phyloP scores from a whole-genome alignment of 139 green algal species.

The Micractinium conductrix region DNA sequence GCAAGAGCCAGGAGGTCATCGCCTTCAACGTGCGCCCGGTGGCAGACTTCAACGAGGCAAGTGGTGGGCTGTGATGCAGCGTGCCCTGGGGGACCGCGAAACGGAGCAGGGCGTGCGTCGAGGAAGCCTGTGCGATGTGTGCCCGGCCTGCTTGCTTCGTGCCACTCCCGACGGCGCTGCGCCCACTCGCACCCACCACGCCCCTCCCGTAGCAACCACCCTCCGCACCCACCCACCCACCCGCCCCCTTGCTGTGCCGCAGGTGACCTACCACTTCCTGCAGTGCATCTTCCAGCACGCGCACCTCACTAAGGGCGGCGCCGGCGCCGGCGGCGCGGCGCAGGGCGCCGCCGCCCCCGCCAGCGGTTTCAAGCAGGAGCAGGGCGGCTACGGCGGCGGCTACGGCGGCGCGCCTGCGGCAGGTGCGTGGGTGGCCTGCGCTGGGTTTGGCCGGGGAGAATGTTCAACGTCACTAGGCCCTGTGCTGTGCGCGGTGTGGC shows the following conservation, averaged over 20 bases:
- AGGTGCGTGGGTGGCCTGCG: background rate
- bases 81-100: too few relatives aligned
- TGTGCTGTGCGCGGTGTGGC: too few relatives aligned
- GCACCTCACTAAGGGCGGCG: constrained; percentile 68
- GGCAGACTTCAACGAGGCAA: constrained; percentile 77
- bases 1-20: constrained; percentile 52
- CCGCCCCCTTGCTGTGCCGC: background rate
- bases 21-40: constrained; percentile 70
- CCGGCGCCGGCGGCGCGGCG: constrained; percentile 1
- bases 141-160: background rate
- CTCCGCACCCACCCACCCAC: background rate
- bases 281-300: constrained; percentile 80
- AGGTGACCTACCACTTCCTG: constrained; percentile 84
- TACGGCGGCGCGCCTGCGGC: constrained; percentile 20
- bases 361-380: constrained; percentile 10
- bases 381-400: background rate
- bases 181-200: background rate
- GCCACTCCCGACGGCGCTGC: background rate
- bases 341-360: background rate
- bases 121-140: background rate
- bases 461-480: background rate
- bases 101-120: too few relatives aligned
- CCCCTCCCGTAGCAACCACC: background rate
- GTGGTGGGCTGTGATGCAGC: too few relatives aligned
- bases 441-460: background rate